Evolutionary conservation across 23 red algal genomes (phyloP), one percentile per base, ranked within the genome.

Genomic region (Pyropia yezoensis): DNA sequence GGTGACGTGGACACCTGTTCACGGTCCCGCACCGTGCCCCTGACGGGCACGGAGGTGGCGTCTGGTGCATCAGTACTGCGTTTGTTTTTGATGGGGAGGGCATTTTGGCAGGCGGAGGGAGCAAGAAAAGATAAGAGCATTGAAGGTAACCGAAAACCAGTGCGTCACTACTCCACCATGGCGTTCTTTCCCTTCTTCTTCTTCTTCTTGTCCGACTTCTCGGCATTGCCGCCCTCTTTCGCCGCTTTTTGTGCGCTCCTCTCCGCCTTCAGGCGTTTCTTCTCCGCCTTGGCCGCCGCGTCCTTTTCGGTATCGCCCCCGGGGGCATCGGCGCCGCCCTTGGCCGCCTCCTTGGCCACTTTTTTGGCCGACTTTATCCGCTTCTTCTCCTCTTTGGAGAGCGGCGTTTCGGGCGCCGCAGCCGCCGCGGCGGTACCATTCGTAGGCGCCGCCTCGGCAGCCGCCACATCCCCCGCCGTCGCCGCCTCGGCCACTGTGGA

Each of bases 151-250:
- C 39, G 12, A 47, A 47, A 13, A 6, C 4, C 39, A 47, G 39
- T 47, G 7, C 6, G 39, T 47, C 39, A 47, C 9, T 47, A 47
- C 30, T 76, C 63, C 71, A 64, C 65, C 60, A 64, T 76, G 27
- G 73, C 62, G 15, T 50, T 33, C 32, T 76, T 76, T 26, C 54
- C 73, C 29, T 76, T 76, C 59, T 76, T 71, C 29, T 57, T 49
- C 39, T 76, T 76, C 30, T 63, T 76, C 18, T 62, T 39, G 11
- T 33, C 23, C 23, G 29, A 58, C 30, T 64, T 63, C 11, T 62
- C 58, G 9, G 59, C 26, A 20, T 58, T 63, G 18, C 27, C 29
- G 16, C 25, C 59, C 34, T 63, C 73, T 34, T 76, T 47, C 0
- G 39, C 39, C 39, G 39, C 39, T 13, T 47, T 47, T 47, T 8